Base-by-base conservation (phyloP, 2,329 filamentous ascomycete species). In the Trichophyton rubrum region DNA sequence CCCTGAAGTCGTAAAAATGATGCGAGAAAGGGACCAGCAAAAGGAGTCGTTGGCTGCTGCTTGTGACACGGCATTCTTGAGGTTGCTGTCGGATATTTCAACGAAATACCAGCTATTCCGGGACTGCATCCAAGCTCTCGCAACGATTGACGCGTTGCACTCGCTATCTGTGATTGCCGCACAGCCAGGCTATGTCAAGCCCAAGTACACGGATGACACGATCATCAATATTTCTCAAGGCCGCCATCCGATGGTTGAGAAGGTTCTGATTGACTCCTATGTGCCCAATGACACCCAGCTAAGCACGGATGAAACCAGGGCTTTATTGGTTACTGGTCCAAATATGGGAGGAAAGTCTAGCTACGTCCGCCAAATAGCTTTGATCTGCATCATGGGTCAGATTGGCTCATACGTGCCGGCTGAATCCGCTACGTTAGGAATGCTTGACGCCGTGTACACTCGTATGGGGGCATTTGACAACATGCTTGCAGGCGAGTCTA, bases 271-370 rank as follows among this genome's bases (percentile, higher is more conserved):
- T 3, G 84, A 88, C 66, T 81, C 84, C 58, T 99, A 97, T 74
- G 95, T 99, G 61, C 92, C 93, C 55, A 99, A 99, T 74, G 84
- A 87, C 68, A 87, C 90, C 9, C 76, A 82, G 1, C 82, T 97
- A 55, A 80, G 83, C n/a, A 81, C 84, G 2, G 80, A 84, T 1
- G 71, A 78, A 0, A 82, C 84, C 0, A 81, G 88, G 4, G 89
- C 90, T 1, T 83, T 96, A 66, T 85, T 97, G 60, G 86, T 99
- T 68, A 99, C 93, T 0, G 93, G 93, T 0, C 93, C 93, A 33
- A 99, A 99, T 76, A 99, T 99, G 93, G 93, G 93, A 68, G 93
- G 93, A 61, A 99, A 99, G 71, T 96, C 90, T n/a, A 93, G 88
- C 61, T 99, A 96, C 72, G 92, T 99, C 22, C 89, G 93, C 59